Evolutionary conservation across 345 rosid species (phyloP), one percentile per base, ranked within the genome.

Genomic region (Gossypium herbaceum): DNA sequence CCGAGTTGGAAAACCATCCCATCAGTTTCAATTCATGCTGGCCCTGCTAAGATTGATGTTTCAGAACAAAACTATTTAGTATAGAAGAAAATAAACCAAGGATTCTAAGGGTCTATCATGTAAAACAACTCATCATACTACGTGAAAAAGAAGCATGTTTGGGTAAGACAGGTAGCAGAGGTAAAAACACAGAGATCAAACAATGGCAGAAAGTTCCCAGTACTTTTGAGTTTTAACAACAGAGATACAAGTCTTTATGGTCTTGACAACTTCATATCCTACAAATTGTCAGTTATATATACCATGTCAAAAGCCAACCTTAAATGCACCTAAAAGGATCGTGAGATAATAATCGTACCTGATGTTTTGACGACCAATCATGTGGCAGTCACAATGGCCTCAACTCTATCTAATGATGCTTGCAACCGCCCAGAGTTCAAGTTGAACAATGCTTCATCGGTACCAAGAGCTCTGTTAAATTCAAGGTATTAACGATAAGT

Each of bases 371-470:
- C n/a, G 25, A 17, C 17, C 25, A 43, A 51, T 84, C 78, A 73
- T 20, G 75, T 78, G 76, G 88, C 87, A 34, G 90, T 90, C 64
- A 90, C 17, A 78, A 94, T 90, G 57, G 94, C 84, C 81, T 92
- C 97, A 66, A 94, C 85, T 86, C 97, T 84, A 75, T 94, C 97
- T 2, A 92, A 81, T 2, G 98, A 91, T 43, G 98, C 98, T 64
- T 88, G 86, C 84, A 94, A 83, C 59, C 84, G 72, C 71, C 97
- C 98, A 0, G 97, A 82, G 82, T 82, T 79, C 97, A 92, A 83
- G 86, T 92, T 92, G 87, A 94, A 91, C 54, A 92, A 75, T 24
- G 95, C 88, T 77, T 92, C 97, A 51, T 80, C 87, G 6, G 89
- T 76, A 62, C 97, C 98, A 54, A 94, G 82, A 9, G 90, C 92